Conservation (phyloP, 2,329 filamentous ascomycete genomes). For the Epichloe amarillans region DNA sequence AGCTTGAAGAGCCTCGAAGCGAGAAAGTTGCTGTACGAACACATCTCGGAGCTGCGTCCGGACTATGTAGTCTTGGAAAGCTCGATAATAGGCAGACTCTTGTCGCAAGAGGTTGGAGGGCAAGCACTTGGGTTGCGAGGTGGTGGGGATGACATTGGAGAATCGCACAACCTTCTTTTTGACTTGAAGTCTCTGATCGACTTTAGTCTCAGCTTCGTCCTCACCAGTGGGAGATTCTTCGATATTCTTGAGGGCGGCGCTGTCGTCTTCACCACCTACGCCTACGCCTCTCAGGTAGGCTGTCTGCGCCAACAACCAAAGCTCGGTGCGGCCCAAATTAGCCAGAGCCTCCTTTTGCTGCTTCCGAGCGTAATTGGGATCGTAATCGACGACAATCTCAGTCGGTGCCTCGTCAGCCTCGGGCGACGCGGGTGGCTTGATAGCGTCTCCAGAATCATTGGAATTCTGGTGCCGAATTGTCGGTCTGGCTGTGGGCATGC, state of each 20-base stretch:
- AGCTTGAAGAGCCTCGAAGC: conserved; percentile 80
- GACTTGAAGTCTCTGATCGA: conserved; percentile 12
- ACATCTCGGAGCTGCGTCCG: conserved; percentile 56
- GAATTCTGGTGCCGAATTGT: conserved; percentile 19
- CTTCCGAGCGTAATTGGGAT: conserved; percentile 61
- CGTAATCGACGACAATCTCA: conserved; percentile 57
- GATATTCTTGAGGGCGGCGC: conserved; percentile 24
- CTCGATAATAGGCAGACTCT: conserved; percentile 77
- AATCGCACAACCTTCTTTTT: conserved; percentile 69
- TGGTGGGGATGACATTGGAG: conserved; percentile 37
- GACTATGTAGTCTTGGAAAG: conserved; percentile 64
- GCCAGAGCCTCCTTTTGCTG: conserved; percentile 55
- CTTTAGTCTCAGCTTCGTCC: conserved; percentile 13
- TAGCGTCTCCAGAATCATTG: conserved; percentile 17
- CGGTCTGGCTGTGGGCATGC: conserved; percentile 55
- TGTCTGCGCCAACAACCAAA: conserved; percentile 76
- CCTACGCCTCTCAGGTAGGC: conserved; percentile 61
- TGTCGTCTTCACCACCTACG: conserved; percentile 36
- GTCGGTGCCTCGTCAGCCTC: conserved; percentile 42
- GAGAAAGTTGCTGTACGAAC: conserved; percentile 71
- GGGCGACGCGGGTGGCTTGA: conserved; percentile 17
- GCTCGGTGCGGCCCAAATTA: conserved; percentile 72
- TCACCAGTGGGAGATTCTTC: conserved; percentile 21
- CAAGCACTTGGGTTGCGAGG: conserved; percentile 33
- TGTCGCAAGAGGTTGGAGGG: conserved; percentile 39